A percentile compares a stretch with the other conserved stretches of the same genome.
Conservation (phyloP, 495 filamentous ascomycete genomes). For the Lophiotrema nucula region DNA sequence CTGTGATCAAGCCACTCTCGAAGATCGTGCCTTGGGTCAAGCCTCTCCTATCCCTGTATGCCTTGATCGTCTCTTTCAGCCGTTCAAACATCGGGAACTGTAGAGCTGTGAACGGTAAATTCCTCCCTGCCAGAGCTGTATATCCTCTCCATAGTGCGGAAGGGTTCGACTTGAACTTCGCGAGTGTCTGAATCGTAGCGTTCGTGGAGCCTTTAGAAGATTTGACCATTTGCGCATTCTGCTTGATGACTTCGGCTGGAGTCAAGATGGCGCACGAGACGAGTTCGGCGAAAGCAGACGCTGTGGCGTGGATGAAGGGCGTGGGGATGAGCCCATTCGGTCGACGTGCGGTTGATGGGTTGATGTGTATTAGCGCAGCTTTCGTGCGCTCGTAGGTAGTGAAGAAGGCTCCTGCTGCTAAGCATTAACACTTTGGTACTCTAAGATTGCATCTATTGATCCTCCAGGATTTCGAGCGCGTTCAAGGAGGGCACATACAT, state of each 20-base stretch:
- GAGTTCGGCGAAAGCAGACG: slow-evolving; percentile 72
- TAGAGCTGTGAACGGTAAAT: slow-evolving; percentile 81
- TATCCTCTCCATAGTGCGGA: slow-evolving; percentile 75
- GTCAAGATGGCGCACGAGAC: slow-evolving; percentile 83
- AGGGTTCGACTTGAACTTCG: slow-evolving; percentile 55
- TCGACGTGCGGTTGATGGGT: slow-evolving; percentile 39
- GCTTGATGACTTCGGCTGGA: slow-evolving; percentile 88
- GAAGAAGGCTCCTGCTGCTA: slow-evolving; percentile 80
- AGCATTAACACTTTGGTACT: neutral
- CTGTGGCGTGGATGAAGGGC: slow-evolving; percentile 64
- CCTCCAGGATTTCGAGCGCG: no score
- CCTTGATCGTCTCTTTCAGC: slow-evolving; percentile 49
- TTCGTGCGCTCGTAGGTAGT: slow-evolving; percentile 81
- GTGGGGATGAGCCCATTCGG: slow-evolving; percentile 50
- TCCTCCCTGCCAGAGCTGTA: slow-evolving; percentile 71
- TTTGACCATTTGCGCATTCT: slow-evolving; percentile 84
- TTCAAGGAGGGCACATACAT: slow-evolving; percentile 50
- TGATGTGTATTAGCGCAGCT: slow-evolving; percentile 50
- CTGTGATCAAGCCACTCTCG: slow-evolving; percentile 68
- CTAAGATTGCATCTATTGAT: no score
- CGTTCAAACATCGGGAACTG: slow-evolving; percentile 87
- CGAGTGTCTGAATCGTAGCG: slow-evolving; percentile 55
- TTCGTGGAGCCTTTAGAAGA: slow-evolving; percentile 40
- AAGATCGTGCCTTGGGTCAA: slow-evolving; percentile 42
- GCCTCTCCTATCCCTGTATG: slow-evolving; percentile 41